Evolutionary conservation across 2,329 filamentous ascomycete genomes (phyloP), one percentile per base, ranked within the genome.

Genomic region (Colletotrichum tropicale): DNA sequence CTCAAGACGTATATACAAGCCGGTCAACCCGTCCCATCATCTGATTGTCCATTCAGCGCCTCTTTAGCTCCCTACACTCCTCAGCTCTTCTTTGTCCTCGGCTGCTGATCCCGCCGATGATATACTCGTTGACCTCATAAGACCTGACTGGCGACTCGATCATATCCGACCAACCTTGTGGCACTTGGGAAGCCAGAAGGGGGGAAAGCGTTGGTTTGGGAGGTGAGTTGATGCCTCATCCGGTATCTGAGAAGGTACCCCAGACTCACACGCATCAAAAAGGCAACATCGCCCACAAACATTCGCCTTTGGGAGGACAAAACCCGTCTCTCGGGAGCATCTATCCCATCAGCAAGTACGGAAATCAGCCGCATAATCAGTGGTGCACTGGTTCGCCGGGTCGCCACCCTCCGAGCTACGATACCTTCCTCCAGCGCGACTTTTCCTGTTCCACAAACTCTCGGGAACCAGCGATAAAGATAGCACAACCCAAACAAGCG

Each of bases 51-150:
- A 48, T 26, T 18, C 74, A 60, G 48, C 48, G 52, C 34, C 56
- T 52, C 34, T 52, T 55, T 61, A 38, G 34, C 48, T 24, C 61
- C 34, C 64, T 24, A 60, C 34, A 15, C 58, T 34, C 34, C 18
- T 52, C 34, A 34, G 15, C 34, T 38, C 18, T 65, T 69, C 74
- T 76, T 76, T 76, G 74, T 76, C 58, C 21, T 52, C 8, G 52
- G 15, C 30, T 26, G 65, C 58, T 74, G 74, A 76, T 76, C 74
- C 24, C 43, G 30, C 48, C 28, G 38, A 69, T 74, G 64, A 76
- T 76, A 71, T 58, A 69, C 36, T 69, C 26, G 64, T 74, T 76
- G 70, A 76, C 52, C 65, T 74, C 70, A 74, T 60, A 60, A 69
- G 43, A 48, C 5, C 16, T 52, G 43, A 52, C 43, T 21, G n/a